Percentiles rank a stretch among this genome's conserved stretches.
Evolutionary conservation across 2,329 filamentous ascomycete genomes (phyloP).

Genomic region (Colletotrichum simmondsii): DNA sequence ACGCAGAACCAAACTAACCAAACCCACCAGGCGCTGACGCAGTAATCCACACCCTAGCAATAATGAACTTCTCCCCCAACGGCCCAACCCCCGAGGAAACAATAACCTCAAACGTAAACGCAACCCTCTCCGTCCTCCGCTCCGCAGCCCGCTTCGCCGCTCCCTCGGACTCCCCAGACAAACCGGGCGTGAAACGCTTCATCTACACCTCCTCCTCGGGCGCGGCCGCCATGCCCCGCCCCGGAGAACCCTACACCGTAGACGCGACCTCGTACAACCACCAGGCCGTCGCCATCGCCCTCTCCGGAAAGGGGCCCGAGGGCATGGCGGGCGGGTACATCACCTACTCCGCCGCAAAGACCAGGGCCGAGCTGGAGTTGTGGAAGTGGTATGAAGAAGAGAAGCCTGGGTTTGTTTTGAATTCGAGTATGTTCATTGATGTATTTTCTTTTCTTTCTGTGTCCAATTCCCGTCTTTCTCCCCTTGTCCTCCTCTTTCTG

Average conservation of each 20-base stretch:
- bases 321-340: slow-evolving; percentile 35
- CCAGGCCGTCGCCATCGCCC: slow-evolving; percentile 43
- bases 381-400: slow-evolving; percentile 50
- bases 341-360: slow-evolving; percentile 51
- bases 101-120: slow-evolving; percentile 45
- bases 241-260: slow-evolving; percentile 35
- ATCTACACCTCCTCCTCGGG: slow-evolving; percentile 51
- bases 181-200: slow-evolving; percentile 48
- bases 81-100: slow-evolving; percentile 47
- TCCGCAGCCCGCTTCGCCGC: slow-evolving; percentile 42
- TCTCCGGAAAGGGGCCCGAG: slow-evolving; percentile 43
- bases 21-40: slow-evolving; percentile 36
- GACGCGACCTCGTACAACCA: slow-evolving; percentile 48
- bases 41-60: slow-evolving; percentile 51
- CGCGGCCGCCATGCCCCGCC: slow-evolving; percentile 37
- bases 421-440: slow-evolving; percentile 26
- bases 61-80: slow-evolving; percentile 42
- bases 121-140: slow-evolving; percentile 43
- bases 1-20: not conserved
- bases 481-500: not conserved
- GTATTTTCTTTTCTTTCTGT: too few relatives aligned
- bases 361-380: slow-evolving; percentile 46
- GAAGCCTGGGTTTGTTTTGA: slow-evolving; percentile 44
- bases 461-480: not conserved
- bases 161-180: too few relatives aligned